Conservation (phyloP, 2,329 filamentous ascomycete species). For the Aspergillus japonicus region DNA sequence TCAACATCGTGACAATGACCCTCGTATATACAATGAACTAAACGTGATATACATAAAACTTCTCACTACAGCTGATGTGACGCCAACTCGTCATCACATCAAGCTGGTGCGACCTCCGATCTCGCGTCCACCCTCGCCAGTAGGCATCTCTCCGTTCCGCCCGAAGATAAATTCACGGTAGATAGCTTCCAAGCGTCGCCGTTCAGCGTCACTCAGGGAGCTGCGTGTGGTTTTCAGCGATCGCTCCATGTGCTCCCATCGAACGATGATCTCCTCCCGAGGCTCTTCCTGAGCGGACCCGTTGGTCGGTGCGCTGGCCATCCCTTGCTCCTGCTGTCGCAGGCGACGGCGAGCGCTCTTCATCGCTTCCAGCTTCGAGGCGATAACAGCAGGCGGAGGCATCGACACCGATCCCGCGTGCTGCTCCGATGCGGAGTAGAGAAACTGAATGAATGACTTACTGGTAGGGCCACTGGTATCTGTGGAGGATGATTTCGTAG, state of each 20-base stretch:
- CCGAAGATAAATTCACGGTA: constrained; percentile 92
- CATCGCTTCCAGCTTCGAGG: constrained; percentile 77
- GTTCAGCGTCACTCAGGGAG: constrained; percentile 79
- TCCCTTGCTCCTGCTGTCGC: constrained; percentile 50
- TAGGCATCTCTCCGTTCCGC: constrained; percentile 91
- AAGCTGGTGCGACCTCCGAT: constrained; percentile 89
- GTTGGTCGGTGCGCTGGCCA: constrained; percentile 17
- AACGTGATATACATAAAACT: constrained; percentile 17
- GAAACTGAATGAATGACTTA: constrained; percentile 72
- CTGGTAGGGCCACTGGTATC: constrained; percentile 39
- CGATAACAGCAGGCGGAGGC: constrained; percentile 75
- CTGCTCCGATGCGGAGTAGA: constrained; percentile 63
- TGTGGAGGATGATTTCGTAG: constrained; percentile 28
- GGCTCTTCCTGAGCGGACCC: constrained; percentile 32
- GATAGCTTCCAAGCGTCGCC: constrained; percentile 70
- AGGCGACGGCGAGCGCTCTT: constrained; percentile 67
- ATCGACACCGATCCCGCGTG: constrained; percentile 58
- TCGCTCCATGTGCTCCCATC: constrained; percentile 78
- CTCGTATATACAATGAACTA: constrained; percentile 2
- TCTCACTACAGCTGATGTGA: not conserved
- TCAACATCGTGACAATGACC: too few relatives aligned
- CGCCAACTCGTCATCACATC: constrained; percentile 60
- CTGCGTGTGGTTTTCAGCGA: constrained; percentile 74
- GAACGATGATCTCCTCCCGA: constrained; percentile 72
- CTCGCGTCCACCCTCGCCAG: constrained; percentile 86